Evolutionary conservation across 257 asterid genomes (phyloP).

Genomic region (Echites panduratus): DNA sequence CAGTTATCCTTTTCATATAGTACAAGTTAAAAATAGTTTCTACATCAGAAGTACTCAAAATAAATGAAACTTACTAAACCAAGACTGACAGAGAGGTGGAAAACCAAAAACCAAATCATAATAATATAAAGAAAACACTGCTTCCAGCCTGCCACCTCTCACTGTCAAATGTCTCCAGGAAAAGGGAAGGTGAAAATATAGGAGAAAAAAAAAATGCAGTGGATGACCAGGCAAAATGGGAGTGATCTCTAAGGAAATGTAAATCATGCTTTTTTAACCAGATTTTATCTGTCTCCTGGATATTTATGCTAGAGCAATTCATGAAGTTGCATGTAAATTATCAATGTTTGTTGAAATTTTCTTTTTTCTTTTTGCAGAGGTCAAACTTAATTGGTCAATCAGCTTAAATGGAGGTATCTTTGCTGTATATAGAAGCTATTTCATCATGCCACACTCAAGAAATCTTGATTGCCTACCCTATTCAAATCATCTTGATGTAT

Average conservation of each 20-base stretch:
- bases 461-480: slow-evolving; percentile 14
- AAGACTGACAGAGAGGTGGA: background rate
- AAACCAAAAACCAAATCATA: background rate
- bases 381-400: slow-evolving; percentile 6
- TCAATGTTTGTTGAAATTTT: background rate
- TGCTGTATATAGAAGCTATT: slow-evolving; percentile 19
- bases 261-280: background rate
- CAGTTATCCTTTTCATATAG: background rate
- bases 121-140: background rate
- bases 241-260: background rate
- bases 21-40: background rate
- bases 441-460: slow-evolving; percentile 23
- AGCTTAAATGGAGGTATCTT: slow-evolving; percentile 22
- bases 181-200: background rate
- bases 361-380: slow-evolving; percentile 4
- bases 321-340: background rate
- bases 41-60: background rate
- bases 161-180: background rate
- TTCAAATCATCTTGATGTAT: slow-evolving; percentile 22
- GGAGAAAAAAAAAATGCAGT: background rate
- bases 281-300: background rate
- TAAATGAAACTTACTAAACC: background rate
- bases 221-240: background rate
- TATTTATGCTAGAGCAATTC: background rate
- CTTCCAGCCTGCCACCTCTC: background rate